A percentile compares a stretch with the other conserved stretches of the same genome.
phyloP scores from a whole-genome alignment of 2,329 filamentous ascomycete genomes.

The Diaporthe eres region DNA sequence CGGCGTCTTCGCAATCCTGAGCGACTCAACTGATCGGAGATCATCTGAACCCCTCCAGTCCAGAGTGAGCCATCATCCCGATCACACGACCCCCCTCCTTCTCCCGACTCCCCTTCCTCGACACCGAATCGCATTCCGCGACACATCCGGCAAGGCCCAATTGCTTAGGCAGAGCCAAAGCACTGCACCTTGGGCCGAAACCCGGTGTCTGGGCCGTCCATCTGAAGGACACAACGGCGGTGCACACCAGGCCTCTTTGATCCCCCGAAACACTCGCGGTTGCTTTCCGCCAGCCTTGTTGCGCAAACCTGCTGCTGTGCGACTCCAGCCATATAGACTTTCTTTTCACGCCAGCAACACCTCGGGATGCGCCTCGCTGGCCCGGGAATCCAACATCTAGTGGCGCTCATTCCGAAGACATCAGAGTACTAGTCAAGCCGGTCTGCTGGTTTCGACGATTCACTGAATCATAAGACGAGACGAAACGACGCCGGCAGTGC shows the following conservation, averaged over 20 bases:
- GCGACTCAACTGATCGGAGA: constrained; percentile 9
- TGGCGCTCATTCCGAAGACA: constrained; percentile 7
- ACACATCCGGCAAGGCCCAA: constrained; percentile 10
- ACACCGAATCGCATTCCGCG: constrained; percentile 31
- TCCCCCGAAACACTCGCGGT: constrained; percentile 33
- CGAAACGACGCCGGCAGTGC: constrained; percentile 8
- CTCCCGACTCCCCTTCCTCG: constrained; percentile 7
- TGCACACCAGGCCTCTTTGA: constrained; percentile 13
- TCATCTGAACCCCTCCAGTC: constrained; percentile 22
- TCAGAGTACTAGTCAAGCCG: not conserved
- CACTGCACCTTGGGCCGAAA: constrained; percentile 13
- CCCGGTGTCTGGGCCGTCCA: constrained; percentile 20
- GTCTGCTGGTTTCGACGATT: not conserved
- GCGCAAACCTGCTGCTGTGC: constrained; percentile 36
- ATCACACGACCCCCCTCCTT: constrained; percentile 2
- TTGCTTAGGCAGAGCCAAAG: not conserved
- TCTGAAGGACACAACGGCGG: constrained; percentile 3
- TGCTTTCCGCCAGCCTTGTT: constrained; percentile 23
- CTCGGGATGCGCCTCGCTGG: constrained; percentile 28
- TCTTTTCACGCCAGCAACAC: constrained; percentile 10
- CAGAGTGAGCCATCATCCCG: not conserved
- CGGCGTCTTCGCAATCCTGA: not conserved
- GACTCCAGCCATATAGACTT: constrained; percentile 30
- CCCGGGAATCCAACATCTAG: constrained; percentile 10
- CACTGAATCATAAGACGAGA: constrained; percentile 17